Base-by-base conservation (phyloP, 164 flowering plant genomes). In the Houttuynia cordata region DNA sequence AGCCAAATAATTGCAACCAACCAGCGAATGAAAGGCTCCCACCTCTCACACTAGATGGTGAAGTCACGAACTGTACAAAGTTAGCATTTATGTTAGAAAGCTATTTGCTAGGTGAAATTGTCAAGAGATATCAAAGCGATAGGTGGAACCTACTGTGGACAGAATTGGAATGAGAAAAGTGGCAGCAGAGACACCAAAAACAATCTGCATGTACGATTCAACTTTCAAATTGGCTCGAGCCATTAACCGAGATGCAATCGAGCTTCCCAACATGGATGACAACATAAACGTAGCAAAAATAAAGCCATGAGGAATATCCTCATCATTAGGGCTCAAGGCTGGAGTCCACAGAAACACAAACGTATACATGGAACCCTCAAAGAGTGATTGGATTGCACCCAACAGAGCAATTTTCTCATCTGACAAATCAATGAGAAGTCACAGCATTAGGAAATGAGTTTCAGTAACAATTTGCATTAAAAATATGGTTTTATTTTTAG, bases 201-300 rank as follows among this genome's bases (percentile, higher is more conserved):
- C n/a, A 65, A 87, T 80, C 83, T 89, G 97, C 97, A 92, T 92
- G 79, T 87, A 92, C 78, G 88, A 79, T 74, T 92, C 97, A 50
- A 87, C 98, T 76, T 75, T 86, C 51, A 68, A 65, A 53, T 89
- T 57, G 64, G 78, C 22, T 53, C 80, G 91, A 21, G 96, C 83
- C 82, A 89, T 71, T 62, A 92, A 70, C 19, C 91, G 80, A 71
- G 98, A 77, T 45, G 98, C 97, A 58, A 87, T 64, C 54, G 96
- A 89, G 76, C 98, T 92, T 71, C 98, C 98, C 81, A 92, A 65
- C 98, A 92, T 92, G 41, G 96, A 89, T 47, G 96, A 83, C 81
- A 92, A 70, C 98, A 92, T 92, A 77, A 92, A 89, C 20, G 98
- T 92, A 4, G 98, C 96, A 68, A 92, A 92, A n/a, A n/a, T n/a